Percentiles rank a stretch among this genome's conserved stretches.
Conservation (phyloP, 2,329 filamentous ascomycete species). For the Diaporthe capsici region DNA sequence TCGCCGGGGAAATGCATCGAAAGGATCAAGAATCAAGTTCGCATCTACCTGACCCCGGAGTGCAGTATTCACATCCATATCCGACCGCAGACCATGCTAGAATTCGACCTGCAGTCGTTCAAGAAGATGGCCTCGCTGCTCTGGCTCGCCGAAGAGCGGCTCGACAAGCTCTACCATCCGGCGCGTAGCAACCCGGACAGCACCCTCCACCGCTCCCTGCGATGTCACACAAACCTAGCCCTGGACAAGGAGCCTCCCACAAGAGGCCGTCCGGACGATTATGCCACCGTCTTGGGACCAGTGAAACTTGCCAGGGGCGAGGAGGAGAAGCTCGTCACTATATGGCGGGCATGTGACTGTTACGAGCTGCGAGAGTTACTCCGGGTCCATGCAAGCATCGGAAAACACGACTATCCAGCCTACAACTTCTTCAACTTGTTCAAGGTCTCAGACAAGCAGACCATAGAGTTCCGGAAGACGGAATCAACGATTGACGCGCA, state of each 20-base stretch:
- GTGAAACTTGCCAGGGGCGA: not conserved
- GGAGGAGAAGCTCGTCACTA: not conserved
- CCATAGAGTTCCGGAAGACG: not conserved
- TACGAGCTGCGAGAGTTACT: not conserved
- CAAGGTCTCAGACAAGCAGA: not conserved
- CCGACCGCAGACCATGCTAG: not conserved
- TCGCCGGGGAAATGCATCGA: not conserved
- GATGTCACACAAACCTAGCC: not conserved
- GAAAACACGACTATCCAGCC: not conserved
- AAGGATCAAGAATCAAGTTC: not conserved
- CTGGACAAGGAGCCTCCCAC: too few species aligned
- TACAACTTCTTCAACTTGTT: slow-evolving; percentile 19
- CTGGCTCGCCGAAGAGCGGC: not conserved
- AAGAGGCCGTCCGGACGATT: too few species aligned
- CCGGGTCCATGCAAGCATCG: not conserved
- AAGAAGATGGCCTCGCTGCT: not conserved
- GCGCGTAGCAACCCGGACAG: not conserved
- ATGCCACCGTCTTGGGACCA: not conserved
- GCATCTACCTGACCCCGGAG: not conserved
- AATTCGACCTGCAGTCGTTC: not conserved
- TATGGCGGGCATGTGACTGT: not conserved
- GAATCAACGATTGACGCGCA: not conserved
- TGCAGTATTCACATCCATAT: slow-evolving; percentile 2
- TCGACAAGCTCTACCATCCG: slow-evolving; percentile 7
- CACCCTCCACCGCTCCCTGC: not conserved